Percentiles rank a stretch among this genome's conserved stretches.
These are phyloP conservation scores for Halteria grandinella DNA, from an alignment of 73 alveolate genomes.

Conservation along the genomic window DNA sequence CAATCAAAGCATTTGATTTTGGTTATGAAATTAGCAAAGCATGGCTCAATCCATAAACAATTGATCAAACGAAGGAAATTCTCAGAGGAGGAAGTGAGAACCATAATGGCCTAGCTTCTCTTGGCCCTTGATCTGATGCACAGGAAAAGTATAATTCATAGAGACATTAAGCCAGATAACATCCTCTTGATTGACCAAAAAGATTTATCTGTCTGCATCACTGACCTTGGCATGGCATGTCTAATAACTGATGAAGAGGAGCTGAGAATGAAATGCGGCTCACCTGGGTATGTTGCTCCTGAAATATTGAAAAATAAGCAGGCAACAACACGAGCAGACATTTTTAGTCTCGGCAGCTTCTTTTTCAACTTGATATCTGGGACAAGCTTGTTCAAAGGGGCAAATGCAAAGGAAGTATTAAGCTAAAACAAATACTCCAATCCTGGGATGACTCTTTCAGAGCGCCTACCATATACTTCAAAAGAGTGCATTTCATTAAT, in stretches of 20 bases:
- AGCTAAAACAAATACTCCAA: too few species aligned
- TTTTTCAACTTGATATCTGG: neutral
- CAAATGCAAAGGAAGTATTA: too few species aligned
- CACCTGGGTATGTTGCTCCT: conserved; percentile 18
- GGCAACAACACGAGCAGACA: neutral
- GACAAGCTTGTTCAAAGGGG: too few species aligned
- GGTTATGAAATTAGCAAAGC: too few species aligned
- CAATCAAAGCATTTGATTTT: too few species aligned
- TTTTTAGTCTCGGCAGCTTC: neutral
- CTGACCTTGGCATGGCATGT: neutral
- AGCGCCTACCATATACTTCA: too few species aligned
- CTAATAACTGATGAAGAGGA: neutral
- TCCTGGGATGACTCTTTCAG: too few species aligned
- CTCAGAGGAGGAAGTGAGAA: neutral
- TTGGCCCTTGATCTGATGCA: neutral
- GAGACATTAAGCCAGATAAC: neutral
- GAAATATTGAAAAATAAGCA: neutral
- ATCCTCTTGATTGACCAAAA: neutral
- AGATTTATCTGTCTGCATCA: neutral
- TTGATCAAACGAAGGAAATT: neutral
- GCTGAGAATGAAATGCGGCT: neutral
- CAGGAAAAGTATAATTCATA: neutral
- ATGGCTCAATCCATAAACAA: too few species aligned
- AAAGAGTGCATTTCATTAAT: too few species aligned
- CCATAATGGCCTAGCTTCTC: neutral